Percentiles rank a stretch among this genome's conserved stretches.
Conservation (phyloP, 169 alveolate genomes). For the Eimeria praecox region DNA sequence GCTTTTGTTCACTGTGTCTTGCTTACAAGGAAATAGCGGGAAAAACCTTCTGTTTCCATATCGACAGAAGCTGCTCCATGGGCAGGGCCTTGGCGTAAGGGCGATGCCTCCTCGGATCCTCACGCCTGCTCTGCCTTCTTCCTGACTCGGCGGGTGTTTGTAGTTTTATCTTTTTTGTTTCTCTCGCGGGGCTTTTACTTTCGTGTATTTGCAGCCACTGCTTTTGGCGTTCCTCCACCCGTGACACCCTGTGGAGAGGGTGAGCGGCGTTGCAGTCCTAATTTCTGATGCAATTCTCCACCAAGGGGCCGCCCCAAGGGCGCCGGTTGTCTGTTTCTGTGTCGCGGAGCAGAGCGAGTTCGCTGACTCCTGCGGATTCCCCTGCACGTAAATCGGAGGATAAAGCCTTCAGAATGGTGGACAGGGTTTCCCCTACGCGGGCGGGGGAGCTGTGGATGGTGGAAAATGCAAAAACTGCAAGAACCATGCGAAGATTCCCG, state of each 20-base stretch:
- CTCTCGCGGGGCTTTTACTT: not conserved
- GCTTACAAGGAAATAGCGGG: not conserved
- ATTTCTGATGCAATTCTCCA: constrained; percentile 69
- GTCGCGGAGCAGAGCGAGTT: constrained; percentile 77
- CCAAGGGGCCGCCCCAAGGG: constrained; percentile 74
- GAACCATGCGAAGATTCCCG: constrained; percentile 64
- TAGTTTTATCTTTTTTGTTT: not conserved
- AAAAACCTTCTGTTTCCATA: not conserved
- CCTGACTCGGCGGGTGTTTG: not conserved
- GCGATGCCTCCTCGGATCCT: constrained; percentile 9
- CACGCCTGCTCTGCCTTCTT: not conserved
- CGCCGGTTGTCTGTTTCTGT: constrained; percentile 69
- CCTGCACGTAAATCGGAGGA: constrained; percentile 18
- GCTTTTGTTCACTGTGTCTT: not conserved
- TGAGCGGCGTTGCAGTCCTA: not conserved
- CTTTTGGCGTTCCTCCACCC: not conserved
- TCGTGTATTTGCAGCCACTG: not conserved
- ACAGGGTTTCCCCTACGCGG: constrained; percentile 68
- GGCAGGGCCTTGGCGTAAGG: constrained; percentile 1
- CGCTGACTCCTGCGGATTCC: constrained; percentile 49
- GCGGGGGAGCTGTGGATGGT: constrained; percentile 74
- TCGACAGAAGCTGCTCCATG: not conserved
- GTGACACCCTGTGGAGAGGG: not conserved
- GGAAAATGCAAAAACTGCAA: constrained; percentile 52
- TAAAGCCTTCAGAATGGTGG: constrained; percentile 33